phyloP scores from a whole-genome alignment of 1,284 basidiomycete species.

The Ganoderma lingzhi region DNA sequence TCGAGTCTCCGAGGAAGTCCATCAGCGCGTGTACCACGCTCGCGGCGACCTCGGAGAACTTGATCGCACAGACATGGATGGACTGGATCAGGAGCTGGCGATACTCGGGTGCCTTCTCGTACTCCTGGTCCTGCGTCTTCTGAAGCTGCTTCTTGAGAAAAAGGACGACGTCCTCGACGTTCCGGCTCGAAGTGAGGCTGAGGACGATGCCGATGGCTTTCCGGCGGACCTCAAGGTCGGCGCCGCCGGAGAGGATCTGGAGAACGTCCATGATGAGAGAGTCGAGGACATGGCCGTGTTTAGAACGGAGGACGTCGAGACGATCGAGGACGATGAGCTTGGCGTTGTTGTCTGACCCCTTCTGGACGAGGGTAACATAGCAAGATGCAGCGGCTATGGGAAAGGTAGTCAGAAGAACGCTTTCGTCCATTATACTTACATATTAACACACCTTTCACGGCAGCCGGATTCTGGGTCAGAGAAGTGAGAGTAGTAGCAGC shows the following conservation, averaged over 20 bases:
- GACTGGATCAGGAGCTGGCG: conserved; percentile 97
- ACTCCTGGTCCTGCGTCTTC: conserved; percentile 87
- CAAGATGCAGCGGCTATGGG: conserved; percentile 86
- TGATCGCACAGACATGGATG: conserved; percentile 96
- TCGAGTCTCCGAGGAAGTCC: conserved; percentile 98
- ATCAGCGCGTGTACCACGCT: conserved; percentile 97
- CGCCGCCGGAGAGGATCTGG: conserved; percentile 86
- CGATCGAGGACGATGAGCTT: conserved; percentile 98
- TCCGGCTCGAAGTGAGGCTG: conserved; percentile 94
- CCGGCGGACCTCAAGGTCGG: conserved; percentile 96
- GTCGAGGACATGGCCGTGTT: conserved; percentile 93
- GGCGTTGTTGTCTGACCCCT: conserved; percentile 99
- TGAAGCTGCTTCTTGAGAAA: conserved; percentile 99
- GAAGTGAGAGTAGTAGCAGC: conserved; percentile 96
- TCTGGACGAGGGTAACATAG: conserved; percentile 91
- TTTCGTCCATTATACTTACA: not conserved
- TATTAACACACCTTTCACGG: conserved; percentile 83
- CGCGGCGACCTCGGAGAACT: conserved; percentile 97
- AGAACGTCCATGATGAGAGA: conserved; percentile 96
- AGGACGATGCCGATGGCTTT: conserved; percentile 93
- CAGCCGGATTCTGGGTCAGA: conserved; percentile 95
- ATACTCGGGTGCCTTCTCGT: conserved; percentile 94
- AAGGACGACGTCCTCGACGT: conserved; percentile 97
- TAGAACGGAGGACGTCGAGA: conserved; percentile 84
- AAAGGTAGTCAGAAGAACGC: conserved; percentile 15